A percentile compares a stretch with the other conserved stretches of the same genome.
These are phyloP conservation scores for Aureobasidium sp. DNA, from an alignment of 2,329 filamentous ascomycete species.

Conservation along the genomic window DNA sequence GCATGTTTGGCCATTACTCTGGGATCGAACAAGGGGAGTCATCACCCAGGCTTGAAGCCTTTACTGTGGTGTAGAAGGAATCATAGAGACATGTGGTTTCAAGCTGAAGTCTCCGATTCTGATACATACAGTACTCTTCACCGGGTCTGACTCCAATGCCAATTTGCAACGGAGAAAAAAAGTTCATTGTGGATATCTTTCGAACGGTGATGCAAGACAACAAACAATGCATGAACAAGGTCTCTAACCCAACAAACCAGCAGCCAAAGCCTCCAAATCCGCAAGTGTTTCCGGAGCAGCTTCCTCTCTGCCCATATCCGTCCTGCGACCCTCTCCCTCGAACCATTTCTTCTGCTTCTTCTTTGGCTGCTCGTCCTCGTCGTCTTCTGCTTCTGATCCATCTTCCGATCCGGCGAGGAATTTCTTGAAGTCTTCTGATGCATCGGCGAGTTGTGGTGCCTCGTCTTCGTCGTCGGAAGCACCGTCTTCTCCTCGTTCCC, in stretches of 20 bases:
- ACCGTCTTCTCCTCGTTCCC: constrained; percentile 41
- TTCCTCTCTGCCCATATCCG: constrained; percentile 42
- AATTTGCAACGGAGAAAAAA: neutral
- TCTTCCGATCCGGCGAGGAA: constrained; percentile 26
- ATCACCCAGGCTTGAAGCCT: too few species aligned
- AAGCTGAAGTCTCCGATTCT: neutral
- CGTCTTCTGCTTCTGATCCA: constrained; percentile 36
- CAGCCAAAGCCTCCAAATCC: constrained; percentile 70
- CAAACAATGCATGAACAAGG: neutral
- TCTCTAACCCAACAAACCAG: constrained; percentile 51
- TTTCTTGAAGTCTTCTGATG: constrained; percentile 14
- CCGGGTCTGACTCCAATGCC: neutral
- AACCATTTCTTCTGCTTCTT: constrained; percentile 77
- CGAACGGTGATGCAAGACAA: neutral
- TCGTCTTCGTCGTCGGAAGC: constrained; percentile 24
- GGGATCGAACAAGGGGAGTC: neutral
- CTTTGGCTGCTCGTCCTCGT: constrained; percentile 40
- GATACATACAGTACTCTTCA: neutral
- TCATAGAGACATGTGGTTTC: neutral
- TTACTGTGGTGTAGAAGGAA: neutral
- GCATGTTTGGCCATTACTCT: neutral
- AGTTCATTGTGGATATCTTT: neutral
- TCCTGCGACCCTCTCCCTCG: constrained; percentile 49
- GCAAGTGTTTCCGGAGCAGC: constrained; percentile 73
- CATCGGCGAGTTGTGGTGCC: constrained; percentile 13